phyloP scores from a whole-genome alignment of 768 basidiomycete species.

The Serendipita sp. region DNA sequence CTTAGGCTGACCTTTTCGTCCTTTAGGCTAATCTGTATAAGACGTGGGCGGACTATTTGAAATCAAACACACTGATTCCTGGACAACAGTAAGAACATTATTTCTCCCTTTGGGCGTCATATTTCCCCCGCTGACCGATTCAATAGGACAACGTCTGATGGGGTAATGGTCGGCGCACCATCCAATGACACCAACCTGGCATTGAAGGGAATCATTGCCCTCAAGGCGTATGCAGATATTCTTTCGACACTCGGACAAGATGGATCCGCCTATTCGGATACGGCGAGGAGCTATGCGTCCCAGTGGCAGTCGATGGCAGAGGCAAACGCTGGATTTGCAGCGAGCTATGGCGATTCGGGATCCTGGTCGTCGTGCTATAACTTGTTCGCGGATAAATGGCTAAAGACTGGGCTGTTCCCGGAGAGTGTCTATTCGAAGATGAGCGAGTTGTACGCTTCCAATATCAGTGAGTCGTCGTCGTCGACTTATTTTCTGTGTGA shows the following conservation, averaged over 20 bases:
- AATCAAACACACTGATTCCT: too few species aligned
- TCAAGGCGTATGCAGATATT: too few species aligned
- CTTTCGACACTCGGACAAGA: too few species aligned
- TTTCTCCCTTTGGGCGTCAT: constrained; percentile 14
- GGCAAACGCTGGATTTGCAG: constrained; percentile 25
- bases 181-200: constrained; percentile 47
- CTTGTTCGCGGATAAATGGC: too few species aligned
- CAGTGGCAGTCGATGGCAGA: constrained; percentile 40
- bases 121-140: constrained; percentile 17
- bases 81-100: not conserved
- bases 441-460: constrained; percentile 13
- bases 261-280: constrained; percentile 17
- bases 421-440: too few species aligned
- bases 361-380: constrained; percentile 35
- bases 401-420: too few species aligned
- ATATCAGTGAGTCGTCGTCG: not conserved
- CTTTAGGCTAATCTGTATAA: constrained; percentile 32
- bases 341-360: not conserved
- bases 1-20: not conserved
- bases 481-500: not conserved
- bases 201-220: too few species aligned
- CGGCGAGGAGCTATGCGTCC: constrained; percentile 41
- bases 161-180: constrained; percentile 14
- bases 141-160: not conserved
- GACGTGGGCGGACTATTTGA: constrained; percentile 30